Base-by-base conservation (phyloP, 208 protist species). In the Acanthamoeba healyi region DNA sequence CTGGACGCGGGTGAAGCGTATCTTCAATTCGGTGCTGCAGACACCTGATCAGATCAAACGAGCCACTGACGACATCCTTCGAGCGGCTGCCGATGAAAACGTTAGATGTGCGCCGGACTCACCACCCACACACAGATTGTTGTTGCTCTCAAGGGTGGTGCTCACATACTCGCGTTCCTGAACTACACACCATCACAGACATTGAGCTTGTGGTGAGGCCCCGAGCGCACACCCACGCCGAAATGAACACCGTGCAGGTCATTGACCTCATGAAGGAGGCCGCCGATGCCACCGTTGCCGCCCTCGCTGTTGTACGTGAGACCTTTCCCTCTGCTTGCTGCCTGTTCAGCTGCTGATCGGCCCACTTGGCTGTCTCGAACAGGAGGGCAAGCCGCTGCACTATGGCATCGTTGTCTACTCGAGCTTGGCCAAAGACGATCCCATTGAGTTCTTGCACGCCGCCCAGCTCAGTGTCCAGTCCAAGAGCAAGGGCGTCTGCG, bases 41-140 rank as follows among this genome's bases (percentile, higher is more conserved):
- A 92, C 15, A 17, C 15, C 22, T 7, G 63, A 94, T 1, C 95
- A 97, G 86, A 38, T 97, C 24, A 14, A 96, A 56, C 26, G 77
- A 32, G 95, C 38, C 19, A 94, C 97, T 9, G 63, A 97, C n/a
- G 74, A 96, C 70, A 96, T 97, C 17, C 94, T 96, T 34, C 29
- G 40, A 9, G 1, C 22, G 22, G 72, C 95, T 4, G 3, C 88
- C 15, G 19, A 56, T 14, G 96, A 97, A 32, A 95, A 95, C 51
- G 94, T 97, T 26, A 17, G 36, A 15, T 96, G 94, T 96, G 12
- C 46, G 61, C 84, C 61, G 34, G 6, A n/a, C n/a, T n/a, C n/a
- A n/a, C n/a, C n/a, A n/a, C n/a, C n/a, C n/a, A n/a, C n/a, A n/a
- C n/a, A n/a, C n/a, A n/a, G n/a, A n/a, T n/a, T n/a, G n/a, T n/a